A percentile compares a stretch with the other conserved stretches of the same genome.
phyloP scores from a whole-genome alignment of 768 basidiomycete species.

The Lentinula sp. region DNA sequence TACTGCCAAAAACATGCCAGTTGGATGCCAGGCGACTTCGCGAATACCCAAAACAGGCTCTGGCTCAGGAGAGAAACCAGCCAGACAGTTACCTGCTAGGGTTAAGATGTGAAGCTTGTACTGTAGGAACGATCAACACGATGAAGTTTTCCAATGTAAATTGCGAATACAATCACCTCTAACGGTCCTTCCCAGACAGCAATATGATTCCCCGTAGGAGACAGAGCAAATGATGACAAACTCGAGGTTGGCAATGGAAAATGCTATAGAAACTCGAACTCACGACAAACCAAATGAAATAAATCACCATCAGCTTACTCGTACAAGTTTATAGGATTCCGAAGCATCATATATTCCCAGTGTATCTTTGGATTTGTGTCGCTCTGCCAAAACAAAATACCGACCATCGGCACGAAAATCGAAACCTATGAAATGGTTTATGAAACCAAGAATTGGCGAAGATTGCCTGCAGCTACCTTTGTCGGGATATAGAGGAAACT shows the following conservation, averaged over 20 bases:
- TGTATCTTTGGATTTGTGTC: slow-evolving; percentile 86
- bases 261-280: slow-evolving; percentile 45
- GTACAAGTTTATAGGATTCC: slow-evolving; percentile 64
- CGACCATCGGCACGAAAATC: slow-evolving; percentile 75
- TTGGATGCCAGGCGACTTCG: slow-evolving; percentile 79
- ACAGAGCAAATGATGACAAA: slow-evolving; percentile 64
- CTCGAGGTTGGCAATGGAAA: slow-evolving; percentile 75
- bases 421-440: slow-evolving; percentile 42
- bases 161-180: slow-evolving; percentile 47
- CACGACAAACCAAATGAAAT: not conserved
- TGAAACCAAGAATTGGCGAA: not conserved
- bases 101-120: slow-evolving; percentile 72
- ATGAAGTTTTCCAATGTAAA: not conserved
- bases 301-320: slow-evolving; percentile 38
- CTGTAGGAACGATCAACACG: slow-evolving; percentile 28
- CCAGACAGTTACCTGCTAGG: slow-evolving; percentile 56
- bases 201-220: slow-evolving; percentile 69
- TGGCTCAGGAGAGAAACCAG: slow-evolving; percentile 61
- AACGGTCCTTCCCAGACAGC: slow-evolving; percentile 82
- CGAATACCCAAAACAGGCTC: slow-evolving; percentile 86
- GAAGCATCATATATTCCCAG: slow-evolving; percentile 77
- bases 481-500: slow-evolving; percentile 78
- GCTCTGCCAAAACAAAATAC: slow-evolving; percentile 82
- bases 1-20: slow-evolving; percentile 72
- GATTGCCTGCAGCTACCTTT: slow-evolving; percentile 42